These are phyloP conservation scores for Cladosporium sp. DNA, from an alignment of 2,329 filamentous ascomycete species.

Conservation along the genomic window DNA sequence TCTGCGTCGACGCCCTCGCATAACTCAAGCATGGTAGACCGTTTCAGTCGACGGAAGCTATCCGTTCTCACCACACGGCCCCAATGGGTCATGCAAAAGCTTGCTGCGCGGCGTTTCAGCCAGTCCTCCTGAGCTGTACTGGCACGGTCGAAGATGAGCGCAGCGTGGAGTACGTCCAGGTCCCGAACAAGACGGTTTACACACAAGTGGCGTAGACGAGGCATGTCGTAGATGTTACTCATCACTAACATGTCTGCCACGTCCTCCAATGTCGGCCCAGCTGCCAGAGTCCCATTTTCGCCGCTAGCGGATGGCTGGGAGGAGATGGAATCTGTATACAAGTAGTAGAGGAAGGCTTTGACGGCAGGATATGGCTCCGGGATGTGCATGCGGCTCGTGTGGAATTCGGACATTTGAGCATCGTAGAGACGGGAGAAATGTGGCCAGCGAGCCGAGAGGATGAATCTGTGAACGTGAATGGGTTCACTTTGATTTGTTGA, in stretches of 20 bases:
- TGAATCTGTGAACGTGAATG: conserved; percentile 92
- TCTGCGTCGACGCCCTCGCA: conserved; percentile 91
- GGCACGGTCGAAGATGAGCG: conserved; percentile 92
- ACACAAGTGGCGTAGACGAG: conserved; percentile 81
- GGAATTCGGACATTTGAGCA: conserved; percentile 94
- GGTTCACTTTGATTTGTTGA: conserved; percentile 58
- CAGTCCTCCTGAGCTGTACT: conserved; percentile 86
- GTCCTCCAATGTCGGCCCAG: conserved; percentile 61
- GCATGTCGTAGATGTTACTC: conserved; percentile 97
- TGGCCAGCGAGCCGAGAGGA: conserved; percentile 90
- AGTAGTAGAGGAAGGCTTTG: conserved; percentile 88
- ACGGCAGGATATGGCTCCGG: conserved; percentile 93
- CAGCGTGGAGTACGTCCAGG: conserved; percentile 88
- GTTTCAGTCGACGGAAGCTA: conserved; percentile 75
- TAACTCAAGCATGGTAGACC: conserved; percentile 76
- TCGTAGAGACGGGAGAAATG: conserved; percentile 90
- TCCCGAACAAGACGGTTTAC: conserved; percentile 86
- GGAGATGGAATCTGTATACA: conserved; percentile 88
- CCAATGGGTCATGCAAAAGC: conserved; percentile 90
- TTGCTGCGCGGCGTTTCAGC: conserved; percentile 80
- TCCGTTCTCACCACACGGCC: conserved; percentile 84
- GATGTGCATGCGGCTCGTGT: conserved; percentile 95
- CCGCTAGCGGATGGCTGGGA: conserved; percentile 20
- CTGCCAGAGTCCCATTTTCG: conserved; percentile 32
- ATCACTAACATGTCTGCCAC: conserved; percentile 93